Conservation (phyloP, 106 monocot species). For the Allium fistulosum region DNA sequence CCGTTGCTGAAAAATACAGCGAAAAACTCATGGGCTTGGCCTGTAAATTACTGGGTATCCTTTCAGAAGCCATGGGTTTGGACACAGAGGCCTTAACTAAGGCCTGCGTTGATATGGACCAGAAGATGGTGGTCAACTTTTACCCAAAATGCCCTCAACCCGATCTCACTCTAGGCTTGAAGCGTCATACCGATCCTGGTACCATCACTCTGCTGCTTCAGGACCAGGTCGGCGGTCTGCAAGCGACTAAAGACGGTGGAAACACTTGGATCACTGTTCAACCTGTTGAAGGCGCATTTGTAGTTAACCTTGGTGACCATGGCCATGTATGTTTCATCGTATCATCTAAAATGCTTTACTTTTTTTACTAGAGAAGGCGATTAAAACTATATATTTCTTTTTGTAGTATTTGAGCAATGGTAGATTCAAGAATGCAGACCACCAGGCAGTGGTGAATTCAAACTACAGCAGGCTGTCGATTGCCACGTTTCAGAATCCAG, state of each 20-base stretch:
- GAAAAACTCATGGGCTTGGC: slow-evolving; percentile 63
- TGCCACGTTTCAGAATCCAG: slow-evolving; percentile 89
- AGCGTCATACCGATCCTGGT: slow-evolving; percentile 85
- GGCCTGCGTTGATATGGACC: slow-evolving; percentile 90
- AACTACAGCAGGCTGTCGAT: slow-evolving; percentile 69
- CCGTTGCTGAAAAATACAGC: slow-evolving; percentile 58
- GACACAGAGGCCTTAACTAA: slow-evolving; percentile 54
- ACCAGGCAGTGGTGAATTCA: slow-evolving; percentile 85
- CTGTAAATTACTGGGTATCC: slow-evolving; percentile 57
- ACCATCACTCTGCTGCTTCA: slow-evolving; percentile 90
- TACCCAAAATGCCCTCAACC: slow-evolving; percentile 97
- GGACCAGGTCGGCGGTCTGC: slow-evolving; percentile 81
- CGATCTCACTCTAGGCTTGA: slow-evolving; percentile 88
- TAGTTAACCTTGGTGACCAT: slow-evolving; percentile 95
- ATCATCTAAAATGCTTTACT: neutral
- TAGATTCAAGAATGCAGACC: slow-evolving; percentile 91
- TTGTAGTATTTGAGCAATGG: slow-evolving; percentile 85
- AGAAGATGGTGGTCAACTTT: slow-evolving; percentile 84
- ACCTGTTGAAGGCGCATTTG: slow-evolving; percentile 64
- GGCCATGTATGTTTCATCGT: slow-evolving; percentile 46
- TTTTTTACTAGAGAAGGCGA: too few relatives aligned
- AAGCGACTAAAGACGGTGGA: slow-evolving; percentile 75
- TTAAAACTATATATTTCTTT: neutral
- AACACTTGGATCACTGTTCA: slow-evolving; percentile 87
- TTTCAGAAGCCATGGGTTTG: slow-evolving; percentile 89